Evolutionary conservation across 768 basidiomycete species (phyloP), one percentile per base, ranked within the genome.

Genomic region (Boletales sp.): DNA sequence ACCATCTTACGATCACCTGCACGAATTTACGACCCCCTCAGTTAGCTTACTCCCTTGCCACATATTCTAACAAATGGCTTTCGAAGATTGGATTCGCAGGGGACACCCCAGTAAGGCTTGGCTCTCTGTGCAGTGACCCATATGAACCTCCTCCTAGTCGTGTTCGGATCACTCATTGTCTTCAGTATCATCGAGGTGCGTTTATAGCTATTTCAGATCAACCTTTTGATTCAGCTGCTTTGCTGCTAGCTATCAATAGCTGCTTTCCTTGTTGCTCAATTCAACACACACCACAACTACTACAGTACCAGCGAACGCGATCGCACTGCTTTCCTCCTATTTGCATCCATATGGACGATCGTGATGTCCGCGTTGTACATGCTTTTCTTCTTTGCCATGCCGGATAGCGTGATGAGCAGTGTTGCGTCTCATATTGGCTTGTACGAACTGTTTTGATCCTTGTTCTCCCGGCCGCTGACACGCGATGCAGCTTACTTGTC

Each of bases 281-380:
- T 80, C 72, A 81, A 84, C 64, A 48, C 66, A 27, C 71, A 76
- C 54, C 73, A 80, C 67, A 75, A 86, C 71, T 79, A 71, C 61
- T 71, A 69, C 45, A 76, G 62, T 51, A 51, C 55, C 11, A 62
- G 72, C 30, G 77, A 83, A 54, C 80, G 80, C 39, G 80, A 84
- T 59, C 79, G 85, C 41, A 80, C 85, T 2, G 76, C 79, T 32
- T 89, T 81, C 70, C 70, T 83, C 37, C 73, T 87, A 31, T 90
- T 91, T 72, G 60, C 74, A n/a, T 84, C 84, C 11, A 72, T 74
- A 59, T 90, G 87, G 87, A 90, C 86, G 0, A 66, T 85, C 11
- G 58, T 83, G 44, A 70, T 84, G 35, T 74, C 78, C 36, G 56
- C 73, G 5, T 39, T 81, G 40, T 83, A 77, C 68, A 63, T 83